Conservation (phyloP, 2,329 filamentous ascomycete genomes). For the Phyllosticta ampelicida region DNA sequence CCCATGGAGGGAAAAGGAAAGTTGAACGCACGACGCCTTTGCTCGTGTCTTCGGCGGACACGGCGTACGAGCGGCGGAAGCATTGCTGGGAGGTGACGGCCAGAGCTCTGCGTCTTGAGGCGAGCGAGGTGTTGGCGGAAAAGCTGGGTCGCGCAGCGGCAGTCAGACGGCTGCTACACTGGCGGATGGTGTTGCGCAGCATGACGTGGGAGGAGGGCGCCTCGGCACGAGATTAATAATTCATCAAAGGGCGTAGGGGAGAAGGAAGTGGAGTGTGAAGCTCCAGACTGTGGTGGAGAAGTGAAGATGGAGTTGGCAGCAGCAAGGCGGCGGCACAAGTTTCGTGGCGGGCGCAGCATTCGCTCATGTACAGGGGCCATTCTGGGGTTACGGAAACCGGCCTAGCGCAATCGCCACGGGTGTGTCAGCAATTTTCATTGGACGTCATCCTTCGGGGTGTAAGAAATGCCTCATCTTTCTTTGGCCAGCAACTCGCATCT, state of each 20-base stretch:
- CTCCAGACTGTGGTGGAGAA: not conserved
- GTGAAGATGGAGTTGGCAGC: not conserved
- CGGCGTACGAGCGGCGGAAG: constrained; percentile 47
- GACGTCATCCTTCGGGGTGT: not conserved
- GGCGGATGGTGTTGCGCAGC: constrained; percentile 59
- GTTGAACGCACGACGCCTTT: constrained; percentile 48
- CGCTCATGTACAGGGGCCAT: not conserved
- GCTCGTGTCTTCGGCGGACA: constrained; percentile 46
- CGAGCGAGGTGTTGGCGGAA: constrained; percentile 33
- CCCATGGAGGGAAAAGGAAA: constrained; percentile 12
- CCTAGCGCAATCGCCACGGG: not conserved
- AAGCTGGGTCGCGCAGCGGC: constrained; percentile 35
- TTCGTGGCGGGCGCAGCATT: not conserved
- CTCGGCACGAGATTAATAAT: constrained; percentile 11
- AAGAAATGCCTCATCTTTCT: not conserved
- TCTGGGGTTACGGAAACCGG: not conserved
- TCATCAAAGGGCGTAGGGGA: constrained; percentile 5
- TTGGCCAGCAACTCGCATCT: not conserved
- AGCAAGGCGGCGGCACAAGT: not conserved
- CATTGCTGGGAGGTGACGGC: constrained; percentile 33
- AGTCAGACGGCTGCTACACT: constrained; percentile 54
- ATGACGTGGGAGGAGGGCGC: constrained; percentile 39
- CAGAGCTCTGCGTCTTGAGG: constrained; percentile 38
- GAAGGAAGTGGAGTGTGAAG: not conserved
- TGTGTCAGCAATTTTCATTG: not conserved